Evolutionary conservation across 129 eudicot genomes (phyloP), one percentile per base, ranked within the genome.

Genomic region (Cynara cardunculus): DNA sequence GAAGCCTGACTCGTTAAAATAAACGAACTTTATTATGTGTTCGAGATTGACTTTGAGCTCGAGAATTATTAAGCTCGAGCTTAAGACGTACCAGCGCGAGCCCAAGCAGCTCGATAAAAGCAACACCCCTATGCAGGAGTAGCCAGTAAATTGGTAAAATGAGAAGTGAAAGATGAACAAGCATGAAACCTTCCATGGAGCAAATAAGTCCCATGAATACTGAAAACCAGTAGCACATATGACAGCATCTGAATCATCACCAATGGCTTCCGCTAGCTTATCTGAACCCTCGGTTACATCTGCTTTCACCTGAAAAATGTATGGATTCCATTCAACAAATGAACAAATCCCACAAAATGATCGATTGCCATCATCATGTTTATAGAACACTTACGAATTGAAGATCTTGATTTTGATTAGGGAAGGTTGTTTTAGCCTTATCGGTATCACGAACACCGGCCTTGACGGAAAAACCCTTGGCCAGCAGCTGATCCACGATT

Each of bases 221-320:
- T 86, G 92, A 85, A 90, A 94, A 71, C 98, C 98, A 2, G 98
- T 94, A 22, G 98, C 98, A 82, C 98, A 94, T 59, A 94, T 83
- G 76, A 94, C 96, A 46, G 97, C 98, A 74, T 90, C 96, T 13
- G 93, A 79, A 76, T 93, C 96, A 85, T 87, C 92, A 76, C 98
- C 93, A 35, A 94, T 94, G 72, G 91, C 98, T 53, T 89, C 90
- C 1, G 96, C 95, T 77, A 94, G 72, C 84, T 88, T 91, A 0
- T 84, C 78, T 6, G 95, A 83, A 75, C 95, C 97, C 78, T 94
- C 97, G 0, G 98, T 94, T 28, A 93, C 96, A 86, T 93, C 96
- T 69, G 96, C 93, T 84, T 93, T 91, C 49, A 91, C 92, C 98
- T 93, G 84, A 73, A 77, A 79, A 78, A 6, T n/a, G 35, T 19